A percentile compares a stretch with the other conserved stretches of the same genome.
Evolutionary conservation across 371 early-diverging fungal genomes (phyloP).

Genomic region (Mucor velutinosus): DNA sequence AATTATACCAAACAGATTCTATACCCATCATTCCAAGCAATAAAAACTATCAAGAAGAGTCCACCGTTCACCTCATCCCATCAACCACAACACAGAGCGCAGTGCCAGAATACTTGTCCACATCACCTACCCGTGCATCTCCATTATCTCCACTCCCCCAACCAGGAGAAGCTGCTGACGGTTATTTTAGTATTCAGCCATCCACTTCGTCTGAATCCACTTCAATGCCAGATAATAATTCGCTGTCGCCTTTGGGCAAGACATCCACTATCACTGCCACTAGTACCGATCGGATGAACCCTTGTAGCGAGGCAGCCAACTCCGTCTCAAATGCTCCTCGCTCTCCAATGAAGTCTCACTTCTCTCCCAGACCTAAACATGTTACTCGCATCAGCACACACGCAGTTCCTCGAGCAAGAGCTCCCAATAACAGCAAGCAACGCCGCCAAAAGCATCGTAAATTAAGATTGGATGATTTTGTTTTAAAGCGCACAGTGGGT

Average conservation of each 20-base stretch:
- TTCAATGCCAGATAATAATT: background rate
- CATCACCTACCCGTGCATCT: constrained; percentile 31
- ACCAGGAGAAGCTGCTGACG: background rate
- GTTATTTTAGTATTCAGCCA: constrained; percentile 18
- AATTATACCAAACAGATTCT: constrained; percentile 3
- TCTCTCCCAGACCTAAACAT: constrained; percentile 18
- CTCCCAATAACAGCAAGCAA: background rate
- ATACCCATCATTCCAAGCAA: constrained; percentile 14
- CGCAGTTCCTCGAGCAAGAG: constrained; percentile 22
- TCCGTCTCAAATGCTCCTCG: constrained; percentile 16
- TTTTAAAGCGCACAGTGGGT: constrained; percentile 62
- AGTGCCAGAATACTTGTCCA: constrained; percentile 23
- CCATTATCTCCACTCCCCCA: constrained; percentile 31
- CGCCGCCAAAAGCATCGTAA: constrained; percentile 27
- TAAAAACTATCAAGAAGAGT: background rate
- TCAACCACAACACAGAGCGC: background rate
- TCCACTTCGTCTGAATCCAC: background rate
- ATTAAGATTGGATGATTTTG: constrained; percentile 33
- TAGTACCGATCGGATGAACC: constrained; percentile 1
- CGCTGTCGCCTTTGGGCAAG: background rate
- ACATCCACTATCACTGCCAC: background rate
- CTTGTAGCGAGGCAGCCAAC: constrained; percentile 3
- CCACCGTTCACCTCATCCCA: background rate
- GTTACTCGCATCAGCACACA: constrained; percentile 21
- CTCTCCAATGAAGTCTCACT: constrained; percentile 19